Evolutionary conservation across 257 asterid genomes (phyloP).

Genomic region (Solanum sejunctum): DNA sequence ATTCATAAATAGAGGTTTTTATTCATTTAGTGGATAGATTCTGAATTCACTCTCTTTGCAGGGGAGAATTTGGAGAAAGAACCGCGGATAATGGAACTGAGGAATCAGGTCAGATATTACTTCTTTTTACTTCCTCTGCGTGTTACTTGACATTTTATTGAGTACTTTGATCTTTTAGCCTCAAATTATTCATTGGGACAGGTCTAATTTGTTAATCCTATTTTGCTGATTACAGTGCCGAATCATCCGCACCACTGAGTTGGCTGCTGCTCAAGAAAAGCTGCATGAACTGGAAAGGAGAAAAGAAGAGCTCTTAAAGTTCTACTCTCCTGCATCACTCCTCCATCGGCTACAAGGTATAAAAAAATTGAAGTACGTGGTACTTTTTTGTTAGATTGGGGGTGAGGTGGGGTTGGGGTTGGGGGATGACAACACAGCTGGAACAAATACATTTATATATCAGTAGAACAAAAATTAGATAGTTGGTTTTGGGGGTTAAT

Average conservation of each 20-base stretch:
- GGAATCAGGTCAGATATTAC: slow-evolving; percentile 71
- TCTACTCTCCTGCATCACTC: slow-evolving; percentile 64
- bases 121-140: background rate
- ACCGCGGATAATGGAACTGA: slow-evolving; percentile 78
- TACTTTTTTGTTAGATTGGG: background rate
- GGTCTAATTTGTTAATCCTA: background rate
- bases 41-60: slow-evolving; percentile 11
- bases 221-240: slow-evolving; percentile 58
- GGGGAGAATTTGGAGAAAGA: slow-evolving; percentile 92
- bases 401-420: background rate
- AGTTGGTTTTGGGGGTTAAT: background rate
- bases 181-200: background rate
- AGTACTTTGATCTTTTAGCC: background rate
- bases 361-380: background rate
- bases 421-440: background rate
- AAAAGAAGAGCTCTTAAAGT: slow-evolving; percentile 54
- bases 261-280: slow-evolving; percentile 92
- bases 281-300: slow-evolving; percentile 68
- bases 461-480: background rate
- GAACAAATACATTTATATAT: background rate
- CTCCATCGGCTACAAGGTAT: slow-evolving; percentile 69
- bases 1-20: background rate
- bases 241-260: slow-evolving; percentile 86
- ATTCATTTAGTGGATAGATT: background rate
- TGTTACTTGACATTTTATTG: background rate